Conservation (phyloP, 2,329 filamentous ascomycete genomes). For the Arthrobotrys megalospora region DNA sequence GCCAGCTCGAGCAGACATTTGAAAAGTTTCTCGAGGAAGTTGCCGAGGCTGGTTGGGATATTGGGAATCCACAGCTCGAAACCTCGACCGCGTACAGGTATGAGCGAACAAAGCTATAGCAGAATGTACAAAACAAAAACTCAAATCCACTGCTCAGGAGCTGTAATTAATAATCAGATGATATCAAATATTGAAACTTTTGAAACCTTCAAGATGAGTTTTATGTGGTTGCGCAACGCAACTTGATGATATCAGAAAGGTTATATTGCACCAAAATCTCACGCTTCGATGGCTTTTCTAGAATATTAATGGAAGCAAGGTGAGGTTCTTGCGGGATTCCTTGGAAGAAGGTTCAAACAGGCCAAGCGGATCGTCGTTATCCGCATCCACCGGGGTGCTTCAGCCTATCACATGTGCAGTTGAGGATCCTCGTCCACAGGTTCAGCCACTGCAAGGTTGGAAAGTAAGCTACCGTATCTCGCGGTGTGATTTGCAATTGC, state of each 20-base stretch:
- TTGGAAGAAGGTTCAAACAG: conserved; percentile 46
- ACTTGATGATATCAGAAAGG: conserved; percentile 14
- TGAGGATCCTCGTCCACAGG: conserved; percentile 45
- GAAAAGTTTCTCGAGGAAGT: conserved; percentile 68
- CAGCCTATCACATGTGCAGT: conserved; percentile 58
- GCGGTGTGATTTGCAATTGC: conserved; percentile 59
- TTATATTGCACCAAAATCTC: conserved; percentile 39
- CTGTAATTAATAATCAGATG: conserved; percentile 26
- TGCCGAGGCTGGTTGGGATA: conserved; percentile 75
- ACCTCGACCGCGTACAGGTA: conserved; percentile 72
- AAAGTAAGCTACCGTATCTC: conserved; percentile 50
- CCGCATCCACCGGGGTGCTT: conserved; percentile 45
- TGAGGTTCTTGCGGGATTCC: conserved; percentile 42
- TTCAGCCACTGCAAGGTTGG: conserved; percentile 50
- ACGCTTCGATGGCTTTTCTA: conserved; percentile 58
- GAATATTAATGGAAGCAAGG: conserved; percentile 55
- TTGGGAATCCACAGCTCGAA: conserved; percentile 77
- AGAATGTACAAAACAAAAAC: conserved; percentile 6
- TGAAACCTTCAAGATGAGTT: conserved; percentile 10
- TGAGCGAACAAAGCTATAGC: conserved; percentile 68
- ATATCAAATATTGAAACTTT: conserved; percentile 5
- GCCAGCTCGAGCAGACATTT: conserved; percentile 69
- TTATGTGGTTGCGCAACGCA: conserved; percentile 43
- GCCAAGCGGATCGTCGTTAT: conserved; percentile 59
- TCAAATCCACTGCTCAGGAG: background rate